A percentile compares a stretch with the other conserved stretches of the same genome.
Evolutionary conservation across 495 filamentous ascomycete genomes (phyloP).

Genomic region (Delitschia confertaspora): DNA sequence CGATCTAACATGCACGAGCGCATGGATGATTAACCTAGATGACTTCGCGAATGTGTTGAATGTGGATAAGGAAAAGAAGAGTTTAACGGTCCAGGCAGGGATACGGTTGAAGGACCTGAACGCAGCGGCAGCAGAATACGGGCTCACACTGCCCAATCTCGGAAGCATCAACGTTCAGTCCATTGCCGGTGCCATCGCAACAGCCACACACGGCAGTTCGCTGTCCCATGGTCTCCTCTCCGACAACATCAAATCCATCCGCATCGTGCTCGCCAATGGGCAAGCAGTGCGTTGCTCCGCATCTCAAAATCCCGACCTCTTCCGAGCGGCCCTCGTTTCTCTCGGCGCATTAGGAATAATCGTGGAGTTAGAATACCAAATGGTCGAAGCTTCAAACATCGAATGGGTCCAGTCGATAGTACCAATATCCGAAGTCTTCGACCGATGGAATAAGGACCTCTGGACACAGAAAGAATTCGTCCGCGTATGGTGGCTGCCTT

Average conservation of each 20-base stretch:
- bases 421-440: conserved; percentile 54
- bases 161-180: conserved; percentile 94
- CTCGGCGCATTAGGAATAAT: conserved; percentile 87
- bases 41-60: conserved; percentile 62
- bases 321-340: conserved; percentile 78
- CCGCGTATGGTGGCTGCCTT: conserved; percentile 95
- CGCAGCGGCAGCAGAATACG: conserved; percentile 56
- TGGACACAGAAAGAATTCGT: conserved; percentile 86
- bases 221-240: conserved; percentile 75
- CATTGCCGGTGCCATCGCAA: conserved; percentile 85
- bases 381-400: conserved; percentile 66
- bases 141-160: conserved; percentile 75
- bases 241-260: conserved; percentile 59
- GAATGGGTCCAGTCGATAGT: conserved; percentile 78
- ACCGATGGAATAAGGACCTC: conserved; percentile 60
- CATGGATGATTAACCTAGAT: conserved; percentile 93
- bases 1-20: conserved; percentile 85
- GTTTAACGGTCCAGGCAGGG: conserved; percentile 73
- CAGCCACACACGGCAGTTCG: conserved; percentile 86
- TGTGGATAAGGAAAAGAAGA: conserved; percentile 52
- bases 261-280: conserved; percentile 77
- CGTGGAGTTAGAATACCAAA: conserved; percentile 75
- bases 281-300: conserved; percentile 63
- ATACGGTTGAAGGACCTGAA: conserved; percentile 70
- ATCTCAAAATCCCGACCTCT: conserved; percentile 63